Base-by-base conservation (phyloP, 441 rosid species). In the Erysimum pusillum region DNA sequence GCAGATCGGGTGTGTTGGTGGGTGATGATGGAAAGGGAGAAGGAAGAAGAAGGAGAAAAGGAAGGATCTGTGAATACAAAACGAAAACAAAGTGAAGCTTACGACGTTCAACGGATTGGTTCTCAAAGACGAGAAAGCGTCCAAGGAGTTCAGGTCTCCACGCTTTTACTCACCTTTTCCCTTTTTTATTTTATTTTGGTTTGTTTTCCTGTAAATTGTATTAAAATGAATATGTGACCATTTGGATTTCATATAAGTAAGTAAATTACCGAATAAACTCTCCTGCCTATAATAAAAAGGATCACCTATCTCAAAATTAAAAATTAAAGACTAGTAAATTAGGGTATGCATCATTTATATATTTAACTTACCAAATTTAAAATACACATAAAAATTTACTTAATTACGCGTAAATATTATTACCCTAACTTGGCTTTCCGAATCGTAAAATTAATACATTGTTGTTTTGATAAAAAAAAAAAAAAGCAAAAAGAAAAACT, bases 81-180 rank as follows among this genome's bases (percentile, higher is more conserved):
- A 46, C 57, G 75, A 53, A 68, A 58, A 25, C 56, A 15, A 67
- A 76, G 66, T 76, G 75, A 52, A 63, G 76, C 70, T 76, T 53
- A 44, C 75, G 73, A 38, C 73, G 75, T 70, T 56, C 52, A 56
- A 70, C 67, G 63, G 76, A 71, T 77, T 77, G 71, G 72, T 71
- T 64, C 57, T 64, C 57, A 46, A 77, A 63, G 72, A 63, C 54
- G 69, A 69, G 58, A 77, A 53, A 46, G 80, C 72, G 63, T 70
- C 80, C 28, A 25, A 25, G 76, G 56, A 63, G 20, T 76, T 70
- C 67, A 56, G 76, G 75, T 28, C 80, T 76, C 59, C 80, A 63
- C 80, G 71, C 53, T 70, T 76, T 48, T 70, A 54, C 76, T 69
- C 51, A 14, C 58, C 57, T 63, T 76, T 67, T 74, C 7, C 22